These are phyloP conservation scores for Chalara sp. DNA, from an alignment of 2,329 filamentous ascomycete species.

Conservation along the genomic window DNA sequence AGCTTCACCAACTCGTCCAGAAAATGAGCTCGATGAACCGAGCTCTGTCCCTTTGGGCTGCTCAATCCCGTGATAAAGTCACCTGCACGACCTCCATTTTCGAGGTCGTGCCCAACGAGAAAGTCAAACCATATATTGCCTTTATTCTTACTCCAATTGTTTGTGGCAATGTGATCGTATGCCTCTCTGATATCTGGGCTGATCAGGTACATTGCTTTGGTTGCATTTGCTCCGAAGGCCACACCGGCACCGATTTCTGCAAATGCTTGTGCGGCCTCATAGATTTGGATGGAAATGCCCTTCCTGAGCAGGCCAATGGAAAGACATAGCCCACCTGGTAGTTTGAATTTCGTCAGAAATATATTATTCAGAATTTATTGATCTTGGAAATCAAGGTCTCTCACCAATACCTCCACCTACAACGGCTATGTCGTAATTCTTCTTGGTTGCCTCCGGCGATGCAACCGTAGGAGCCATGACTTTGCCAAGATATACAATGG, in stretches of 20 bases:
- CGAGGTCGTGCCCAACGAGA: constrained; percentile 16
- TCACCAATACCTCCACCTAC: too few species aligned
- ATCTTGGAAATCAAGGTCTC: too few species aligned
- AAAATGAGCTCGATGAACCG: constrained; percentile 26
- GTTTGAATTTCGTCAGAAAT: constrained; percentile 8
- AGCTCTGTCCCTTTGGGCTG: constrained; percentile 16
- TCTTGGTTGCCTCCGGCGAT: too few species aligned
- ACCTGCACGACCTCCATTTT: constrained; percentile 14
- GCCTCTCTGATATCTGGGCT: constrained; percentile 20
- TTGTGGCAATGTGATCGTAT: constrained; percentile 18
- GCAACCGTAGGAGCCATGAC: too few species aligned
- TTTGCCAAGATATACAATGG: too few species aligned
- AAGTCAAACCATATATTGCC: constrained; percentile 25
- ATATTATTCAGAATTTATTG: neutral
- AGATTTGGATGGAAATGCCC: constrained; percentile 22
- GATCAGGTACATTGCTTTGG: constrained; percentile 23
- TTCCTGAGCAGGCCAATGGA: constrained; percentile 24
- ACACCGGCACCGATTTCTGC: constrained; percentile 27
- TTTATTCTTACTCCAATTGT: constrained; percentile 18
- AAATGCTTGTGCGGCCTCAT: constrained; percentile 24
- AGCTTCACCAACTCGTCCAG: constrained; percentile 27
- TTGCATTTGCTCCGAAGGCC: constrained; percentile 24
- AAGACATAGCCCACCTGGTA: constrained; percentile 19
- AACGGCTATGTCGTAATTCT: too few species aligned
- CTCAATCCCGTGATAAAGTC: constrained; percentile 14